Evolutionary conservation across 176 grass and related monocot genomes (phyloP).

Genomic region (Hsuehochloa calcarea): DNA sequence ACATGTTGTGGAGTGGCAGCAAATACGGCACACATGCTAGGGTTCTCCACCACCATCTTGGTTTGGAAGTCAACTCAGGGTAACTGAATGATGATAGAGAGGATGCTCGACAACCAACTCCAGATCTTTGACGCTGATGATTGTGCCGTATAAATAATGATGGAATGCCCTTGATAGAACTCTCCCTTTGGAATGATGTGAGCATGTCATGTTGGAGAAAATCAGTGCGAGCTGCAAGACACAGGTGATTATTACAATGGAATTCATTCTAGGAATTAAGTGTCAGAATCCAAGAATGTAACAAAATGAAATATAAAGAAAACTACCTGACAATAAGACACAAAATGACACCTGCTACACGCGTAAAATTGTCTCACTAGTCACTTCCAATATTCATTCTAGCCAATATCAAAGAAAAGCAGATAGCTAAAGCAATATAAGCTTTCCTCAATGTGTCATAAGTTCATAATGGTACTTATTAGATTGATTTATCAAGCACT

Average conservation of each 20-base stretch:
- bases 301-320: constrained; percentile 1
- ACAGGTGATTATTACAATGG: constrained; percentile 2
- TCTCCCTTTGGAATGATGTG: constrained; percentile 8
- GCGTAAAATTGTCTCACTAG: not conserved
- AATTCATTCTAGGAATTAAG: constrained; percentile 3
- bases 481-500: not conserved
- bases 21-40: constrained; percentile 87
- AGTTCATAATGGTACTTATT: not conserved
- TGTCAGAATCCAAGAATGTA: not conserved
- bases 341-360: not conserved
- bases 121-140: constrained; percentile 19
- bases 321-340: not conserved
- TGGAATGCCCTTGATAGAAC: constrained; percentile 31
- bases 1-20: constrained; percentile 84
- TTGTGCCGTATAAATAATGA: constrained; percentile 13
- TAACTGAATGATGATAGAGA: constrained; percentile 57
- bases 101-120: constrained; percentile 48
- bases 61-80: constrained; percentile 83
- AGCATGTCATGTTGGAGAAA: constrained; percentile 16
- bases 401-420: not conserved
- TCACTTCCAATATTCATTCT: not conserved
- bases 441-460: not conserved
- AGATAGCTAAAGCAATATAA: not conserved
- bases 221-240: constrained; percentile 14
- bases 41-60: constrained; percentile 91